Conservation (phyloP, 2,329 filamentous ascomycete genomes). For the Phialophora verrucosa region DNA sequence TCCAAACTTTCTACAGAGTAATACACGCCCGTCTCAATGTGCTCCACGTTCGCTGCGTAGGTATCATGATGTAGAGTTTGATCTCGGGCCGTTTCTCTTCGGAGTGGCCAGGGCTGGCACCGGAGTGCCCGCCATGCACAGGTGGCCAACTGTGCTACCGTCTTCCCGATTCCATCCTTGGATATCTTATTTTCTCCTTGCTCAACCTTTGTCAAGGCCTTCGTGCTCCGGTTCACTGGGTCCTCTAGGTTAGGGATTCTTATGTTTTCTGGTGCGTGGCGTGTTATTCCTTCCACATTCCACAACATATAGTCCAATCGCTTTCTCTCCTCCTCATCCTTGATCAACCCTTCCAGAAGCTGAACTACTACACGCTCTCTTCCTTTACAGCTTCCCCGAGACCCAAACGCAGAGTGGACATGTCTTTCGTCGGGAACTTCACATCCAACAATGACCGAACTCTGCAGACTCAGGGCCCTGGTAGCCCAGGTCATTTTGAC, state of each 20-base stretch:
- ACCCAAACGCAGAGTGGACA: constrained; percentile 8
- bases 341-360: neutral
- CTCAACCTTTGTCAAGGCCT: neutral
- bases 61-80: neutral
- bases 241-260: neutral
- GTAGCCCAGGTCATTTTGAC: constrained; percentile 8
- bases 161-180: neutral
- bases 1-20: neutral
- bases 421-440: constrained; percentile 35
- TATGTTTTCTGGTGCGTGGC: neutral
- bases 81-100: neutral
- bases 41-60: neutral
- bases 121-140: neutral
- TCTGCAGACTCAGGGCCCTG: constrained; percentile 18
- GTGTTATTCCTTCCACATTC: neutral
- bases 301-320: neutral
- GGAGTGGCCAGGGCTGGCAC: neutral
- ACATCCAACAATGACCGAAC: constrained; percentile 27
- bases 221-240: neutral
- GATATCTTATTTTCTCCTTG: neutral
- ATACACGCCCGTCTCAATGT: neutral
- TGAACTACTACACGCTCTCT: neutral
- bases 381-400: neutral
- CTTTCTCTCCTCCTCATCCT: neutral
- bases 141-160: neutral